phyloP scores from a whole-genome alignment of 768 basidiomycete genomes.

The Lentinula sp. region DNA sequence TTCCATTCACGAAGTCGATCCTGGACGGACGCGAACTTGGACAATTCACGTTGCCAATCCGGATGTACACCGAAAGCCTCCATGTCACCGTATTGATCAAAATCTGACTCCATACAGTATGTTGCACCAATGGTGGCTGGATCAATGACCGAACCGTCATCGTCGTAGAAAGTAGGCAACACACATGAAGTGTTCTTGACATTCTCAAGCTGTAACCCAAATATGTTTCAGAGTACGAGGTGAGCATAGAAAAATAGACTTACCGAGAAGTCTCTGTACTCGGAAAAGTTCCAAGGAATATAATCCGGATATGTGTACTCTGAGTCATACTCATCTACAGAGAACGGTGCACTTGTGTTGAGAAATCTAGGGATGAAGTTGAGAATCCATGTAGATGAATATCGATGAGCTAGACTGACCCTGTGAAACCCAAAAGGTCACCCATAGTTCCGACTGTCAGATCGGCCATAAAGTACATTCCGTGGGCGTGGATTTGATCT shows the following conservation, averaged over 20 bases:
- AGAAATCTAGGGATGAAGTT: conserved; percentile 43
- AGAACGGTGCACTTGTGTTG: conserved; percentile 79
- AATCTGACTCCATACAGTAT: conserved; percentile 80
- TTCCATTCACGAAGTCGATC: conserved; percentile 95
- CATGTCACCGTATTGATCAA: conserved; percentile 95
- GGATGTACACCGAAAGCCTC: conserved; percentile 93
- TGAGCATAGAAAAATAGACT: conserved; percentile 13
- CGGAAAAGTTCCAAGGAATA: conserved; percentile 79
- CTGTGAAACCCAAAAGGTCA: conserved; percentile 81
- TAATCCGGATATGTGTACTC: conserved; percentile 73
- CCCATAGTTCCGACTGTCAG: conserved; percentile 93
- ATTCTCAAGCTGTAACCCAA: conserved; percentile 48
- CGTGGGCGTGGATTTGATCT: conserved; percentile 68
- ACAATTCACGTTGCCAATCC: conserved; percentile 6
- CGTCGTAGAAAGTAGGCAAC: conserved; percentile 75
- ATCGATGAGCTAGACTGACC: conserved; percentile 37
- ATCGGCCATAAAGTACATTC: conserved; percentile 92
- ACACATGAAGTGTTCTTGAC: conserved; percentile 66
- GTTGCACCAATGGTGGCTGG: not conserved
- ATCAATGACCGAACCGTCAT: conserved; percentile 41
- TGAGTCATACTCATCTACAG: conserved; percentile 62
- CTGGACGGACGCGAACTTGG: conserved; percentile 71
- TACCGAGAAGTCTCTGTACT: conserved; percentile 83
- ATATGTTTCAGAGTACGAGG: conserved; percentile 2
- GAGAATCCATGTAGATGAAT: not conserved